A percentile compares a stretch with the other conserved stretches of the same genome.
These are phyloP conservation scores for Ceratobasidium sp. DNA, from an alignment of 1,284 basidiomycete species.

Conservation along the genomic window DNA sequence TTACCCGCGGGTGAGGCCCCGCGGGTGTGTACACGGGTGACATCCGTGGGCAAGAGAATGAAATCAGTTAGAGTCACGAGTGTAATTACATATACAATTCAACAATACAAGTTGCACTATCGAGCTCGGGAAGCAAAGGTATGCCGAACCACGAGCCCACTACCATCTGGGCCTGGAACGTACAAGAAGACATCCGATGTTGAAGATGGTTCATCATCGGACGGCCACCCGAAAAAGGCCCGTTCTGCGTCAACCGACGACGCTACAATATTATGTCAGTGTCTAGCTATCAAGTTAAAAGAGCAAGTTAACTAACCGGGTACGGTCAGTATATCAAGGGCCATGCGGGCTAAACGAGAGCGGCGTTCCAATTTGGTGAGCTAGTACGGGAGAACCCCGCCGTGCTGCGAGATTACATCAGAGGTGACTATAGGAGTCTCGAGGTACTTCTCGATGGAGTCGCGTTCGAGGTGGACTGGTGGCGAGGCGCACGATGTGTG, in stretches of 20 bases:
- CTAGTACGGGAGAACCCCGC: no score
- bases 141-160: conserved; percentile 13
- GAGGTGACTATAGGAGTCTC: no score
- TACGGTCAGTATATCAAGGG: no score
- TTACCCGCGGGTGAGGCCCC: not conserved
- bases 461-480: no score
- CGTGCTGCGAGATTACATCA: no score
- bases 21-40: not conserved
- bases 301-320: not conserved
- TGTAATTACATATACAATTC: not conserved
- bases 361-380: no score
- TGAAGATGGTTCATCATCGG: conserved; percentile 21
- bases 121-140: not conserved
- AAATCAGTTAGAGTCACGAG: not conserved
- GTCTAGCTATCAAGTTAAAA: no score
- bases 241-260: conserved; percentile 1
- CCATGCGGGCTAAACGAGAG: no score
- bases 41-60: not conserved
- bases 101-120: not conserved
- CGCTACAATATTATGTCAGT: no score
- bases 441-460: no score
- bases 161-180: conserved; percentile 31
- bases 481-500: no score
- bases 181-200: not conserved
- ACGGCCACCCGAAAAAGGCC: not conserved